Evolutionary conservation across 441 rosid genomes (phyloP), one percentile per base, ranked within the genome.

Genomic region (Jatropha podagrica): DNA sequence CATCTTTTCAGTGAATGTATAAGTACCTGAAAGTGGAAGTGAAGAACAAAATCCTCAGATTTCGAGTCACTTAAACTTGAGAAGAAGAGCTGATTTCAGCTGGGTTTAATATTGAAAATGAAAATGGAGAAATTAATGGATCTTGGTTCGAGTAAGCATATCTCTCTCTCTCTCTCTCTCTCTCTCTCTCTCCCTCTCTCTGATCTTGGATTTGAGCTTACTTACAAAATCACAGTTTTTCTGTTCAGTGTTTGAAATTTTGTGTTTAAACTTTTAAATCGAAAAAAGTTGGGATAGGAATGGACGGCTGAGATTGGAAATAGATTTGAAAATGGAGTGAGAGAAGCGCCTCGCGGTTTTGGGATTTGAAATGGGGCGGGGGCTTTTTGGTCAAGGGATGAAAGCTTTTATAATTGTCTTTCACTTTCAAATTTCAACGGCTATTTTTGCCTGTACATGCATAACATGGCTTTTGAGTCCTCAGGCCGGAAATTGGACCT

Each of bases 281-380:
- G 72, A 17, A 0, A 67, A 38, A 71, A 71, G 3, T 14, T 38
- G 42, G 20, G 5, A 51, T 65, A 4, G 59, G 65, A 80, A 84
- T 71, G 85, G 85, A 90, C 91, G 97, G 90, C 73, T 77, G 86
- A 79, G 92, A 90, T 86, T 76, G 60, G 69, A 68, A 62, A 51
- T 11, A 13, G 76, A 76, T 80, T 89, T 88, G 72, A 80, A 90
- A 88, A 44, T 44, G 48, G 48, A 44, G 48, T 44, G 48, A 44
- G 76, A 20, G 70, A 65, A 13, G 74, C 40, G 60, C 60, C 72
- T 65, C 85, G 88, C 89, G 93, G 88, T 27, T 65, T 83, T 58
- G 76, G 73, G 80, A 87, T 92, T 95, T 95, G 95, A 92, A 95
- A 81, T 89, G 52, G 58, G 38, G 80, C 73, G 81, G 46, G 85